Percentiles rank a stretch among this genome's conserved stretches.
These are phyloP conservation scores for Penicillium subrubescens DNA, from an alignment of 495 filamentous ascomycete species.

Conservation along the genomic window DNA sequence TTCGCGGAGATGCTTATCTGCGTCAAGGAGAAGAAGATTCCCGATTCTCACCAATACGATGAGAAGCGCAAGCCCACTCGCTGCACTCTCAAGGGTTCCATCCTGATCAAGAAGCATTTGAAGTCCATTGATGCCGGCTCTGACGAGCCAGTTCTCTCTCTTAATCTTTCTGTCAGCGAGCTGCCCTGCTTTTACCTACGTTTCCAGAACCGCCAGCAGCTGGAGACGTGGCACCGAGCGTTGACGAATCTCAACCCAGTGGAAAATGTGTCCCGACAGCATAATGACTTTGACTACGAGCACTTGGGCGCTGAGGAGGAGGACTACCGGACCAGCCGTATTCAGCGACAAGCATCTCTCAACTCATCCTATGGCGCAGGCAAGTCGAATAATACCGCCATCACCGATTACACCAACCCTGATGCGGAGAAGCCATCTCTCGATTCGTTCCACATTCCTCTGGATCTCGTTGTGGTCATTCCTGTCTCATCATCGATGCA, in stretches of 20 bases:
- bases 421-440: constrained; percentile 54
- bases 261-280: constrained; percentile 60
- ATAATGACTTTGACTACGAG: constrained; percentile 79
- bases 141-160: constrained; percentile 82
- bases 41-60: constrained; percentile 58
- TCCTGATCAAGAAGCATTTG: constrained; percentile 97
- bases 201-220: constrained; percentile 81
- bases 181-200: constrained; percentile 96
- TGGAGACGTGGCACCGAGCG: constrained; percentile 90
- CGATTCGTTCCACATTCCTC: constrained; percentile 79
- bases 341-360: constrained; percentile 82
- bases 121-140: constrained; percentile 77
- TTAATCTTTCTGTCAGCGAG: constrained; percentile 90
- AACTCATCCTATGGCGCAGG: constrained; percentile 77
- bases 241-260: constrained; percentile 78
- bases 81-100: constrained; percentile 95
- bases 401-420: constrained; percentile 68
- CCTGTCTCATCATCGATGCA: constrained; percentile 99
- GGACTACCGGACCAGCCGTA: constrained; percentile 72
- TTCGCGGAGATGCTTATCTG: constrained; percentile 99
- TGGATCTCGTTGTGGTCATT: constrained; percentile 96
- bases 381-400: constrained; percentile 49
- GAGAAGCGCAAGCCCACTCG: constrained; percentile 67
- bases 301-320: constrained; percentile 88
- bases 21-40: constrained; percentile 90